Base-by-base conservation (phyloP, 768 basidiomycete genomes). In the Naganishia onofrii region DNA sequence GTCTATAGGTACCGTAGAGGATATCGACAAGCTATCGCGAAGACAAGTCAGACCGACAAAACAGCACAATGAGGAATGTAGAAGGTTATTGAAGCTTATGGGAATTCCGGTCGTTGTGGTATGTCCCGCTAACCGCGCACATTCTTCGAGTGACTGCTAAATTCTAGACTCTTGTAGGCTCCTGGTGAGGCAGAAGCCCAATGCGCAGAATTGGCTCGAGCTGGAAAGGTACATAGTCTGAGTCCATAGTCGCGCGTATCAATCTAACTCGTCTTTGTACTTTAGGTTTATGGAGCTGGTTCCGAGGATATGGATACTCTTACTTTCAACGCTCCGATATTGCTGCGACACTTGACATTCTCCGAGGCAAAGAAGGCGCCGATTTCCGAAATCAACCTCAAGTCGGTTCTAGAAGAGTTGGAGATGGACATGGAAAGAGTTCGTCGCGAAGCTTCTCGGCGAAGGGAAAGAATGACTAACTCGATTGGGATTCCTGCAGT, bases 291-390 rank as follows among this genome's bases (percentile, higher is more conserved):
- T 79, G 96, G 92, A 0, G 94, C 96, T 9, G 96, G 96, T 17
- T 96, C 94, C 0, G 96, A 98, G 82, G 96, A 99, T 81, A 99
- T 99, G 96, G 96, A 99, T 76, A 99, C 96, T 9, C 87, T 99
- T 26, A 99, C 96, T 0, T 99, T 99, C 84, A 86, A 87, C 74
- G 84, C 95, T 0, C 95, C 96, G 1, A 88, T 95, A 53, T 85
- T 99, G 10, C 89, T 90, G 74, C 91, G 96, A 32, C 96, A 97
- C 81, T 86, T 99, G 70, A 98, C 96, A 15, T 97, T 98, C 83
- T 93, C 92, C 15, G 96, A 99, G 79, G 94, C 94, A 17, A 93
- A 95, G 80, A 98, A 97, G 77, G 88, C 90, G 73, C 96, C 96
- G 19, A 99, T 99, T 76, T 89, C 88, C 75, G 92, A 97, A 76